Conservation (phyloP, 2,329 filamentous ascomycete species). For the Colletotrichum spinosum region DNA sequence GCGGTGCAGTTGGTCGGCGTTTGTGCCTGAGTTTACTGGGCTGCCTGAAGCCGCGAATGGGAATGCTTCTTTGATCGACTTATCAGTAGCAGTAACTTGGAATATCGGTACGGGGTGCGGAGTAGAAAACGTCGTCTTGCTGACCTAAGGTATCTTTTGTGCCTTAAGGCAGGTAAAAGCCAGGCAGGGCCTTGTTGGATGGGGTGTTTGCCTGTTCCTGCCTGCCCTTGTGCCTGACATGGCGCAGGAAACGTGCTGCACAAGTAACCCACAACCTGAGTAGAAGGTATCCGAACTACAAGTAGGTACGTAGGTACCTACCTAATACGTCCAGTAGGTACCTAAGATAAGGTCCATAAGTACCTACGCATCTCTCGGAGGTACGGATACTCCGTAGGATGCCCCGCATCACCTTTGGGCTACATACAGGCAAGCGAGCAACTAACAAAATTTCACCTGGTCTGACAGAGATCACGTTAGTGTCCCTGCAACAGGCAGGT, state of each 20-base stretch:
- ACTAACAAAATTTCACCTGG: slow-evolving; percentile 9
- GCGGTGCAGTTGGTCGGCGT: neutral
- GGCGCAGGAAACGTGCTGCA: slow-evolving; percentile 19
- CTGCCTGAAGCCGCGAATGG: too few relatives aligned
- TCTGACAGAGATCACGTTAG: neutral
- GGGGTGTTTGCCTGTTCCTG: neutral
- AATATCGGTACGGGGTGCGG: too few relatives aligned
- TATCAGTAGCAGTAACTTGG: too few relatives aligned
- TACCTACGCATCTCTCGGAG: too few relatives aligned
- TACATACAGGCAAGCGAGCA: slow-evolving; percentile 3
- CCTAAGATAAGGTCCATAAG: too few relatives aligned
- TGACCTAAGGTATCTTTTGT: too few relatives aligned
- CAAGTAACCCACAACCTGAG: too few relatives aligned
- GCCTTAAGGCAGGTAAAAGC: slow-evolving; percentile 14
- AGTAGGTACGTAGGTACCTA: too few relatives aligned
- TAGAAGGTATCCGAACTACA: too few relatives aligned
- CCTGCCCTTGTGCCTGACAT: slow-evolving; percentile 29
- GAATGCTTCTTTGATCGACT: too few relatives aligned
- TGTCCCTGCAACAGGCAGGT: slow-evolving; percentile 35
- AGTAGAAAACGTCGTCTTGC: too few relatives aligned
- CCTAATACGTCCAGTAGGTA: too few relatives aligned
- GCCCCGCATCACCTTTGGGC: neutral
- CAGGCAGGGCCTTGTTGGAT: neutral
- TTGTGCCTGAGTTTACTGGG: slow-evolving; percentile 2
- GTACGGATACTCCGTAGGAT: neutral